Base-by-base conservation (phyloP, 768 basidiomycete genomes). In the Lactifluus pinguis region DNA sequence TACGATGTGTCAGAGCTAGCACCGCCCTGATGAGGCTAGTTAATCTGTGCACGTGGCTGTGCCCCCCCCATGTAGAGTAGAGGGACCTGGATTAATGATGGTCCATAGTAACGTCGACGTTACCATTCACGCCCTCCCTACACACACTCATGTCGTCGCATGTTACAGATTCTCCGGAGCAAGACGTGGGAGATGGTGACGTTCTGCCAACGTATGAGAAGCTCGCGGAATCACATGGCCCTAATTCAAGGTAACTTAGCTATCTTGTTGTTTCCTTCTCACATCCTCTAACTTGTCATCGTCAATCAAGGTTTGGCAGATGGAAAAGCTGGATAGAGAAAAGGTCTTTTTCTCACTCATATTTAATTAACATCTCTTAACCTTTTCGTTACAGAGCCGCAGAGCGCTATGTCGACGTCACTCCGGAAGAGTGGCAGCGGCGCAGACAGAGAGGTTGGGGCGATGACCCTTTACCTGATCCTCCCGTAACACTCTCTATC, bases 301-400 rank as follows among this genome's bases (percentile, higher is more conserved):
- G 25, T 25, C 25, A 25, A 25, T 19, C 9, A 66, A 92, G 90
- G 68, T 92, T 92, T 67, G 90, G 90, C 19, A 77, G 90, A 60
- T 93, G 90, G 90, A 81, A 79, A 69, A 83, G 84, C 6, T 93
- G 90, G 90, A 87, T 93, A 58, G 90, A 93, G 75, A 93, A 92
- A 72, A 80, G 90, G 89, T 86, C 52, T 73, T 63, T 6, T 4
- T 2, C 15, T 11, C 21, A 29, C 25, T 62, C 45, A 39, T 49
- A 14, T 15, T 15, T 29, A 17, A 38, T 45, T 13, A 38, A 3
- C 1, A 8, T 14, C 29, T 38, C 53, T 39, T 39, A 39, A 44
- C 57, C 53, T 15, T 53, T 49, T 50, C 44, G 48, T 25, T 25
- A 61, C 9, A 92, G 90, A 72, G 91, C 91, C 15, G 89, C 89